Percentiles rank a stretch among this genome's conserved stretches.
Conservation (phyloP, 495 filamentous ascomycete genomes). For the Xylaria curta region DNA sequence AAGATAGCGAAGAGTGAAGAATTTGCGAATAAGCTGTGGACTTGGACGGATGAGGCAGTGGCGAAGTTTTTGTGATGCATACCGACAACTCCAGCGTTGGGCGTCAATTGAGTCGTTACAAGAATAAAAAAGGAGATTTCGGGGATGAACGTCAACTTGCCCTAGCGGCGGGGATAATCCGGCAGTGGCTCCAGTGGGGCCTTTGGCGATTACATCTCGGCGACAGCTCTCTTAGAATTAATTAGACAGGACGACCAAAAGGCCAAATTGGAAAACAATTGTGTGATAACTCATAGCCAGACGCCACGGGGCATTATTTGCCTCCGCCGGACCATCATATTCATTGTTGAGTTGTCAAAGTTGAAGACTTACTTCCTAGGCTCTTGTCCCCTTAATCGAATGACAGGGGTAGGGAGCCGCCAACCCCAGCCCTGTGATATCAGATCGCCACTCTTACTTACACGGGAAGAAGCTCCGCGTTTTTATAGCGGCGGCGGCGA, state of each 20-base stretch:
- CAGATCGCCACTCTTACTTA: neutral
- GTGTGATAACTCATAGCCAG: neutral
- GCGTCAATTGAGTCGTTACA: neutral
- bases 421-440: neutral
- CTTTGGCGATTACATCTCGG: neutral
- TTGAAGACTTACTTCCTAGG: neutral
- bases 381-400: neutral
- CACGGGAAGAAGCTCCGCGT: neutral
- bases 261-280: neutral
- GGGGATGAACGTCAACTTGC: neutral
- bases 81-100: neutral
- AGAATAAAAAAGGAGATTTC: neutral
- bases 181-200: neutral
- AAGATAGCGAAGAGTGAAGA: constrained; percentile 49
- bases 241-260: neutral
- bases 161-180: neutral
- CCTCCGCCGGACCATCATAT: neutral
- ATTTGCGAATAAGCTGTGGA: constrained; percentile 63
- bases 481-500: no score
- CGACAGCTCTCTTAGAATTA: neutral
- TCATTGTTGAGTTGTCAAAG: neutral
- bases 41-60: constrained; percentile 64
- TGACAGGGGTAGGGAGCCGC: neutral
- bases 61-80: constrained; percentile 28
- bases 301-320: neutral